Conservation (phyloP, 495 filamentous ascomycete genomes). For the Penicillium steckii region DNA sequence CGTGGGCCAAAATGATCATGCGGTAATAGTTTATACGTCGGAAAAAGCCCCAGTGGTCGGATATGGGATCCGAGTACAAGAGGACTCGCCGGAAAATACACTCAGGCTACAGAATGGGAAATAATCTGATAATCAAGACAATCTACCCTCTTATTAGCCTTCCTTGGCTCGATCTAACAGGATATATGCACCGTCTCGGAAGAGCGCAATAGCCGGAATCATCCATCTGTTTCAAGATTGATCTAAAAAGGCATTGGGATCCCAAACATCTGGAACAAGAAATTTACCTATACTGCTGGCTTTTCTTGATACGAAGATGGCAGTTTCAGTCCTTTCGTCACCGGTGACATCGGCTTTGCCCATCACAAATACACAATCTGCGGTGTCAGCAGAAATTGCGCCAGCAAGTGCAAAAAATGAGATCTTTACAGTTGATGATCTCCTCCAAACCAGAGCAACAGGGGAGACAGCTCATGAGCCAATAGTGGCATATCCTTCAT, state of each 20-base stretch:
- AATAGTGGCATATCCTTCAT: slow-evolving; percentile 30
- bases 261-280: background rate
- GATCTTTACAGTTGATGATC: slow-evolving; percentile 28
- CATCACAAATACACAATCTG: background rate
- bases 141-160: too few species aligned
- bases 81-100: too few species aligned
- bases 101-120: too few species aligned
- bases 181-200: too few species aligned
- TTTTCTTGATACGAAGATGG: background rate
- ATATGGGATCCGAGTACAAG: too few species aligned
- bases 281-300: background rate
- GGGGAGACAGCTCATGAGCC: slow-evolving; percentile 23
- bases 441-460: slow-evolving; percentile 25
- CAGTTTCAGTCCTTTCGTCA: slow-evolving; percentile 3
- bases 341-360: background rate
- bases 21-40: too few species aligned
- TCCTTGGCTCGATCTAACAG: too few species aligned
- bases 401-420: background rate
- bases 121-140: too few species aligned
- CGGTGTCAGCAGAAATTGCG: background rate
- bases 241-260: slow-evolving; percentile 1
- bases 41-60: too few species aligned
- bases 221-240: background rate
- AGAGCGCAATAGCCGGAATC: background rate
- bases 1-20: too few species aligned